Evolutionary conservation across 75 land plant genomes (phyloP), one percentile per base, ranked within the genome.

Genomic region (Picea sitchensis): DNA sequence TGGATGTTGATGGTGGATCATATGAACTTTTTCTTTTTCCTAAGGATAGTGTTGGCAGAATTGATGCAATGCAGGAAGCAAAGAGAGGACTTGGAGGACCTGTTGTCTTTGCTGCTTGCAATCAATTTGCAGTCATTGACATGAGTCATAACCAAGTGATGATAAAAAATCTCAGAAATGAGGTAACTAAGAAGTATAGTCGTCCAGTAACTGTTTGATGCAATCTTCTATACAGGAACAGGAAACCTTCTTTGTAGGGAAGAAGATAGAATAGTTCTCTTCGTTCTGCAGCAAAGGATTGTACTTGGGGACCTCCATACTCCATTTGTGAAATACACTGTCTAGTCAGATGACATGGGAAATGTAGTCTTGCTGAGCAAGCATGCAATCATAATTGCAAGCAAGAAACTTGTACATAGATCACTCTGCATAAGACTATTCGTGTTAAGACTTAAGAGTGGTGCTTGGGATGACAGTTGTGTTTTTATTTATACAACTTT

Each of bases 391-490:
- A 61, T 85, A 18, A 81, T 87, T 72, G 80, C 87, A 1, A 84
- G 79, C 32, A 78, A 26, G 26, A 26, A 26, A 26, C 83, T 87
- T 32, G 83, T 80, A 68, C 88, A 85, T 74, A 81, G 82, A 44
- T 86, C 44, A 26, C 26, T 26, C 65, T 85, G 14, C 93, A 91
- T 79, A 91, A 91, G 81, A 89, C 91, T 32, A 88, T 91, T 36
- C 88, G 92, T 78, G 89, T 91, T 57, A 89, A 88, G 81, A 91
- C 91, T 89, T 57, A 89, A 91, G 83, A 91, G 91, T 89, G 92
- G 83, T 56, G 87, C 87, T 26, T 84, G 87, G 88, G 88, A 84
- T 65, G 88, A 86, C 51, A 75, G 82, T 26, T 87, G 87, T 54
- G 87, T 84, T 15, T 81, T 84, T 68, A 84, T 86, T n/a, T 86